phyloP scores from a whole-genome alignment of 345 rosid genomes.

The Bruguiera sexangula region DNA sequence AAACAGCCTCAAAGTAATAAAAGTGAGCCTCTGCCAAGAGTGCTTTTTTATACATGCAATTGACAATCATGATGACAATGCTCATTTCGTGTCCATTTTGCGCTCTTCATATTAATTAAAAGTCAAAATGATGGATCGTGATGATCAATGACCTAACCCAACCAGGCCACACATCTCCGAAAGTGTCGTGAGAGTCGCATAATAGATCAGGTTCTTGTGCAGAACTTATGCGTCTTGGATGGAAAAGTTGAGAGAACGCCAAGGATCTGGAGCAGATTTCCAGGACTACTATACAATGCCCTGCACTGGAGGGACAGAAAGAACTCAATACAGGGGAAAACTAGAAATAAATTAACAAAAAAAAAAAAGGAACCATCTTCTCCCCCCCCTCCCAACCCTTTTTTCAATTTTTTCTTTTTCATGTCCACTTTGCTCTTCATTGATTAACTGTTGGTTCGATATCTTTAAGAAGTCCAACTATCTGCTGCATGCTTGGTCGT shows the following conservation, averaged over 20 bases:
- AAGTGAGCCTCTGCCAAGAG: too few relatives aligned
- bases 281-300: slow-evolving; percentile 30
- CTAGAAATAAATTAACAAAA: slow-evolving; percentile 3
- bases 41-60: too few relatives aligned
- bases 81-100: too few relatives aligned
- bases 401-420: too few relatives aligned
- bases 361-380: not conserved
- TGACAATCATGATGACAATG: too few relatives aligned
- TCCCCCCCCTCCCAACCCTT: too few relatives aligned
- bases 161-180: too few relatives aligned
- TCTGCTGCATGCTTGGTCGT: slow-evolving; percentile 94
- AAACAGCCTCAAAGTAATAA: too few relatives aligned
- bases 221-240: slow-evolving; percentile 20
- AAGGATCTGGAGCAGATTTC: slow-evolving; percentile 18
- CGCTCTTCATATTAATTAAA: too few relatives aligned
- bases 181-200: too few relatives aligned
- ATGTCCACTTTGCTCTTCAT: slow-evolving; percentile 25
- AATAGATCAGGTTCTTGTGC: slow-evolving; percentile 19
- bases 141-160: too few relatives aligned
- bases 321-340: slow-evolving; percentile 13
- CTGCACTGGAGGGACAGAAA: slow-evolving; percentile 19
- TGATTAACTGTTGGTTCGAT: slow-evolving; percentile 54
- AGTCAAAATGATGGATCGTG: too few relatives aligned
- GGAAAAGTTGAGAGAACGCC: slow-evolving; percentile 15
- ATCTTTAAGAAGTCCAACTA: slow-evolving; percentile 94